Base-by-base conservation (phyloP, 371 early-diverging fungal species). In the Apophysomyces sp. region DNA sequence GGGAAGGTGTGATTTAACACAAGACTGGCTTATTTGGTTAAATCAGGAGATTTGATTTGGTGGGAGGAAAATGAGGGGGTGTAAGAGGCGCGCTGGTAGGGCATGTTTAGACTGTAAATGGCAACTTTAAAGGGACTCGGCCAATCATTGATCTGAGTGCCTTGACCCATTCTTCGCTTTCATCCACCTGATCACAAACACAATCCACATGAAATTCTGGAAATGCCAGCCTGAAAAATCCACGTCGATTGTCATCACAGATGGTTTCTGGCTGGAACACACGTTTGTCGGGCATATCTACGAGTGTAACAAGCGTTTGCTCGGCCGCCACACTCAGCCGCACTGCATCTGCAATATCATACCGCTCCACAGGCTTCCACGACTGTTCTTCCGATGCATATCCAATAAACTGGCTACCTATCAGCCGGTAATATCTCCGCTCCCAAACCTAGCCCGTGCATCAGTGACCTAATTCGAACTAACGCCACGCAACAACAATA, bases 101-200 rank as follows among this genome's bases (percentile, higher is more conserved):
- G 49, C 21, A 44, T 11, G 8, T 18, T 26, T 44, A 44, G 24
- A 44, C 49, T 44, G 49, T 21, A 44, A 44, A 44, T 21, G 49
- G 49, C 21, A 44, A 44, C 9, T 44, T 44, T 40, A 78, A 52
- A 30, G 80, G 78, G 4, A 79, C 72, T 13, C 74, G 56, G 8
- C 80, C 80, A 34, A 79, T 76, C 80, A 79, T 79, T 6, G 80
- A 70, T 51, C 69, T 69, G 3, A 79, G 52, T 11, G 72, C 67
- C 36, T 65, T 72, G n/a, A 79, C 76, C 80, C 80, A 79, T 34
- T 70, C 74, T 52, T 79, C 80, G 49, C 76, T 76, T 52, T 79
- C 76, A 3, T 63, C 55, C 5, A 71, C 68, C 37, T 66, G 55
- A 44, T 79, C 80, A 54, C 74, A 64, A 1, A 79, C 73, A 44